Percentiles rank a stretch among this genome's conserved stretches.
Conservation (phyloP, 495 filamentous ascomycete genomes). For the Penicillium salamii region DNA sequence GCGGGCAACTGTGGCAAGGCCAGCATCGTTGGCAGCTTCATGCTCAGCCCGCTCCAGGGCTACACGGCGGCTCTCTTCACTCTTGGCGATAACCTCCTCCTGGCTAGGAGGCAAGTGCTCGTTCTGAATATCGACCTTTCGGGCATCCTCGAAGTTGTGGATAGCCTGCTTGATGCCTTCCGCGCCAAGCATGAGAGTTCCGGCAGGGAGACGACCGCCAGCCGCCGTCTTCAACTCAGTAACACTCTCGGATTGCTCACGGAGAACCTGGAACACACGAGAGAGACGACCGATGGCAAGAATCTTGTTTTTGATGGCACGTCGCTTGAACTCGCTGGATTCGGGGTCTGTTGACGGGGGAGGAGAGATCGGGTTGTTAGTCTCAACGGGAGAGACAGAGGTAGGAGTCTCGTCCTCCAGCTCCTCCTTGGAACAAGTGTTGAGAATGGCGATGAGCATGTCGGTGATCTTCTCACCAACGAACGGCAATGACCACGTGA, state of each 20-base stretch:
- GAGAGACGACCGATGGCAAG: slow-evolving; percentile 94
- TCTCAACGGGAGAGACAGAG: slow-evolving; percentile 57
- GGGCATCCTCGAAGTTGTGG: slow-evolving; percentile 92
- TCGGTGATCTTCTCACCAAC: slow-evolving; percentile 99
- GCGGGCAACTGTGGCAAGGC: slow-evolving; percentile 77
- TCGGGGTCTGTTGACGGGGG: slow-evolving; percentile 67
- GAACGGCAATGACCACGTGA: slow-evolving; percentile 98
- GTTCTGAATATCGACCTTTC: slow-evolving; percentile 96
- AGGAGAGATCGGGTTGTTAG: slow-evolving; percentile 54
- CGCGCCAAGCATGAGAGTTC: slow-evolving; percentile 95
- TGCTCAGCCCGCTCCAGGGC: slow-evolving; percentile 79
- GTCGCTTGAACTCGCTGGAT: slow-evolving; percentile 84
- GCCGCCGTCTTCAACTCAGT: slow-evolving; percentile 97
- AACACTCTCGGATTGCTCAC: slow-evolving; percentile 94
- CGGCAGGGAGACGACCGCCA: slow-evolving; percentile 88
- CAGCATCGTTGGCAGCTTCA: slow-evolving; percentile 89
- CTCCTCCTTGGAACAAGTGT: slow-evolving; percentile 97
- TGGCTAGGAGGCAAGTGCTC: slow-evolving; percentile 88
- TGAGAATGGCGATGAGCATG: slow-evolving; percentile 98
- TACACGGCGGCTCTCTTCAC: slow-evolving; percentile 71
- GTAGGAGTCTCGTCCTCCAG: slow-evolving; percentile 77
- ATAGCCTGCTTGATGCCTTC: slow-evolving; percentile 99
- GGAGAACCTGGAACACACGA: slow-evolving; percentile 96
- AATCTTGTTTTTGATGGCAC: slow-evolving; percentile 99
- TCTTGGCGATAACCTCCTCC: slow-evolving; percentile 81